Percentiles rank a stretch among this genome's conserved stretches.
Conservation (phyloP, 371 early-diverging fungal genomes). For the Mortierella sp. region DNA sequence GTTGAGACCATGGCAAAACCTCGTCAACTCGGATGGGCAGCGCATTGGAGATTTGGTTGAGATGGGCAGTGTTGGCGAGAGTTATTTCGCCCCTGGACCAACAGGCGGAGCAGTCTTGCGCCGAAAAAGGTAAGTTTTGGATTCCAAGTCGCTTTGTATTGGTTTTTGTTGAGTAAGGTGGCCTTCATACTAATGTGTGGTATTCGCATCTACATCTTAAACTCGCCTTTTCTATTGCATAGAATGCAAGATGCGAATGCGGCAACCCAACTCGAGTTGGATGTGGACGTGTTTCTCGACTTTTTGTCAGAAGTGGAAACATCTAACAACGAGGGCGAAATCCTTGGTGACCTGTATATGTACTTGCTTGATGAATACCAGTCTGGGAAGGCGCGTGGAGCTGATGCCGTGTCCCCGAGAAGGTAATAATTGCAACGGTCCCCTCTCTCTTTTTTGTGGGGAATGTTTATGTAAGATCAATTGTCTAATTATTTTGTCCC, state of each 20-base stretch:
- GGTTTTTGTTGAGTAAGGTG: background rate
- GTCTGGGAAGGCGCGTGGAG: conserved; percentile 61
- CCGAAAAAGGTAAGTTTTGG: conserved; percentile 45
- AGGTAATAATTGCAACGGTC: conserved; percentile 2
- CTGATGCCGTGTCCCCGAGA: conserved; percentile 62
- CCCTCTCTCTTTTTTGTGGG: background rate
- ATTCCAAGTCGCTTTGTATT: background rate
- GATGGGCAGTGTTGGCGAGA: conserved; percentile 63
- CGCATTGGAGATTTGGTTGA: conserved; percentile 47
- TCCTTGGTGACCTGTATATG: conserved; percentile 84
- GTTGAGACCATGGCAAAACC: conserved; percentile 34
- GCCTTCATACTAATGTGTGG: background rate
- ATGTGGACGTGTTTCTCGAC: conserved; percentile 71
- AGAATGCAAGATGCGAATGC: conserved; percentile 47
- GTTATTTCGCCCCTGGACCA: conserved; percentile 73
- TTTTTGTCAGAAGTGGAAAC: conserved; percentile 66
- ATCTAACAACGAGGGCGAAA: conserved; percentile 63
- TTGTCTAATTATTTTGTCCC: background rate
- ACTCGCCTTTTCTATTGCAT: background rate
- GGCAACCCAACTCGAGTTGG: conserved; percentile 67
- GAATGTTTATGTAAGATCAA: background rate
- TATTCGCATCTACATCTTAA: background rate
- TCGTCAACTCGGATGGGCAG: conserved; percentile 24
- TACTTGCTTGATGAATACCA: conserved; percentile 82
- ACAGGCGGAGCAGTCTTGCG: conserved; percentile 69